These are phyloP conservation scores for Cryptococcus neoformans DNA, from an alignment of 1,284 basidiomycete species.

Conservation along the genomic window DNA sequence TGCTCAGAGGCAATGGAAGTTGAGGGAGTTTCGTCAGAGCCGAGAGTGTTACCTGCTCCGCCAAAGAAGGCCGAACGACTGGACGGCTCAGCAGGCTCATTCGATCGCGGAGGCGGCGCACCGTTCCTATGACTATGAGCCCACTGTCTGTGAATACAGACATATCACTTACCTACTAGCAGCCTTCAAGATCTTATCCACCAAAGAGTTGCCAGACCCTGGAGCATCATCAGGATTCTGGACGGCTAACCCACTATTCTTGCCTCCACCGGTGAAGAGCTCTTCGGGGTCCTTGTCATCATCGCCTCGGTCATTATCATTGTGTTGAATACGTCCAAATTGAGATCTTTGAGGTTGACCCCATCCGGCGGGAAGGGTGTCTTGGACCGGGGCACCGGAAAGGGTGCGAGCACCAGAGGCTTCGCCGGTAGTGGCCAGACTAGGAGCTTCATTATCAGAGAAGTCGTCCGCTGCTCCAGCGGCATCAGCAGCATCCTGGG, in stretches of 20 bases:
- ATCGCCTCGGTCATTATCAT: slow-evolving; percentile 27
- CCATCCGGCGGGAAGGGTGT: slow-evolving; percentile 41
- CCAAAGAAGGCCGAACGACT: slow-evolving; percentile 52
- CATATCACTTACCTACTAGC: slow-evolving; percentile 51
- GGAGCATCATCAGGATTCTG: slow-evolving; percentile 67
- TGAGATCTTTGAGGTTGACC: slow-evolving; percentile 21
- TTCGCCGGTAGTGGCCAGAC: background rate
- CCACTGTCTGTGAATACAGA: no score
- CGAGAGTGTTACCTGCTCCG: slow-evolving; percentile 79
- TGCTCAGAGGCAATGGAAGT: slow-evolving; percentile 65
- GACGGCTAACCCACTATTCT: slow-evolving; percentile 70
- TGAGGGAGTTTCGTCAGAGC: slow-evolving; percentile 76
- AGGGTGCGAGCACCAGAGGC: slow-evolving; percentile 27
- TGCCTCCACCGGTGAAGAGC: slow-evolving; percentile 73
- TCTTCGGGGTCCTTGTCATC: slow-evolving; percentile 37
- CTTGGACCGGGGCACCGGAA: slow-evolving; percentile 25
- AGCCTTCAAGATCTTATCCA: slow-evolving; percentile 75
- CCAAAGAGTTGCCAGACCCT: slow-evolving; percentile 53
- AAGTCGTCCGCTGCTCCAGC: slow-evolving; percentile 1
- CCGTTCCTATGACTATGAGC: slow-evolving; percentile 22
- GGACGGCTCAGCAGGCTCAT: slow-evolving; percentile 4
- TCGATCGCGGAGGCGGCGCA: slow-evolving; percentile 46
- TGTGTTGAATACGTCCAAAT: slow-evolving; percentile 24
- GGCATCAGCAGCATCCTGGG: slow-evolving; percentile 26
- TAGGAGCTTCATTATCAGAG: background rate